These are phyloP conservation scores for Myriosclerotinia scirpicola DNA, from an alignment of 2,329 filamentous ascomycete species.

Conservation along the genomic window DNA sequence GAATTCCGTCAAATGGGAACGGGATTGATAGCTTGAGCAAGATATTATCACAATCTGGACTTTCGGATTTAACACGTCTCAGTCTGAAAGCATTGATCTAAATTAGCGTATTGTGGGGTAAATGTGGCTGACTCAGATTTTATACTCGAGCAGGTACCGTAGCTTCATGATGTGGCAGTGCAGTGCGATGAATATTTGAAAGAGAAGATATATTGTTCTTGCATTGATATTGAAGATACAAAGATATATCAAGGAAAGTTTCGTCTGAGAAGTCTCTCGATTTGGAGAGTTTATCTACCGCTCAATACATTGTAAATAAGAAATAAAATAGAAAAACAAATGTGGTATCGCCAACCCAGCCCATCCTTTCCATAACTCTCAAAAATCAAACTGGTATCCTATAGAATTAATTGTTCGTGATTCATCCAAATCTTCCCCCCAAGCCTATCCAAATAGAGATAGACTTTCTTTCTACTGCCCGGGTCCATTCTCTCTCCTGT, in stretches of 20 bases:
- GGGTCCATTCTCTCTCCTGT: not conserved
- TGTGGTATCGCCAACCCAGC: conserved; percentile 5
- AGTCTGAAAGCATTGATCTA: conserved; percentile 19
- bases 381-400: conserved; percentile 5
- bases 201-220: not conserved
- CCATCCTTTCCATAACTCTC: not conserved
- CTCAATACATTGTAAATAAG: not conserved
- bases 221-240: not conserved
- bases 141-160: not conserved
- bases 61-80: conserved; percentile 32
- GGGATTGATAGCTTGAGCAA: not conserved
- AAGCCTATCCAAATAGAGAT: too few relatives aligned
- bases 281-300: not conserved
- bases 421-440: not conserved
- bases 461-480: not conserved
- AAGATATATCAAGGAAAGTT: not conserved
- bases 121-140: conserved; percentile 26
- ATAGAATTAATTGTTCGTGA: not conserved
- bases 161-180: conserved; percentile 5
- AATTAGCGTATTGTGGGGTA: conserved; percentile 31
- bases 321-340: not conserved
- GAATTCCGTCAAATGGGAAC: not conserved
- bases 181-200: not conserved
- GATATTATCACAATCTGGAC: conserved; percentile 18
- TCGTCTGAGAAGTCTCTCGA: not conserved